Conservation (phyloP, 129 eudicot genomes). For the Apium graveolens region DNA sequence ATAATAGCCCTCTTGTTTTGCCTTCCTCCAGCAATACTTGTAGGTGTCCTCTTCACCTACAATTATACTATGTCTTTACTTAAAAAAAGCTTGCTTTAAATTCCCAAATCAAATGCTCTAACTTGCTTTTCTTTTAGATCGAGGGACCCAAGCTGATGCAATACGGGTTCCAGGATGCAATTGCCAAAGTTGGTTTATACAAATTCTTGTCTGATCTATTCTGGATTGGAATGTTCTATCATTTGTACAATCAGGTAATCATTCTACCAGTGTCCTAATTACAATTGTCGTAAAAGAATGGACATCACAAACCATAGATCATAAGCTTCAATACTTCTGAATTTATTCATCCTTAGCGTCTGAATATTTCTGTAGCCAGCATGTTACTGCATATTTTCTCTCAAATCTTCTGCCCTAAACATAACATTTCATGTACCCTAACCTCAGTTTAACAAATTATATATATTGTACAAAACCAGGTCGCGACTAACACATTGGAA, state of each 20-base stretch:
- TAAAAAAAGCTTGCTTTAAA: neutral
- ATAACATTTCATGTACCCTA: neutral
- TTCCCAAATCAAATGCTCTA: neutral
- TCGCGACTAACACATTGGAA: conserved; percentile 54
- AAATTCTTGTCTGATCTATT: conserved; percentile 48
- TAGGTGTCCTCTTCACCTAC: conserved; percentile 23
- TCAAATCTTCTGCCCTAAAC: neutral
- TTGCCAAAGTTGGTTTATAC: conserved; percentile 47
- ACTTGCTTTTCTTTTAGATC: conserved; percentile 22
- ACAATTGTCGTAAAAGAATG: neutral
- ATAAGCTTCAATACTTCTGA: neutral
- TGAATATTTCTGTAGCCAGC: neutral
- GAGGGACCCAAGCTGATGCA: conserved; percentile 54
- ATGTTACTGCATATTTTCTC: neutral
- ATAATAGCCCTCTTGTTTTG: conserved; percentile 51
- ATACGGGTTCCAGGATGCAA: conserved; percentile 49
- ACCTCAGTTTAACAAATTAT: neutral
- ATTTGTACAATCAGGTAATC: conserved; percentile 50
- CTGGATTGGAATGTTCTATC: conserved; percentile 62
- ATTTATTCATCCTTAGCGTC: neutral
- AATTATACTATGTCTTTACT: neutral
- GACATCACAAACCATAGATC: neutral
- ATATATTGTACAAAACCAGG: conserved; percentile 8
- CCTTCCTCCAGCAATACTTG: conserved; percentile 59
- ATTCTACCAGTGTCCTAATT: neutral